Evolutionary conservation across 2,329 filamentous ascomycete genomes (phyloP).

Genomic region (Fusarium armeniacum): DNA sequence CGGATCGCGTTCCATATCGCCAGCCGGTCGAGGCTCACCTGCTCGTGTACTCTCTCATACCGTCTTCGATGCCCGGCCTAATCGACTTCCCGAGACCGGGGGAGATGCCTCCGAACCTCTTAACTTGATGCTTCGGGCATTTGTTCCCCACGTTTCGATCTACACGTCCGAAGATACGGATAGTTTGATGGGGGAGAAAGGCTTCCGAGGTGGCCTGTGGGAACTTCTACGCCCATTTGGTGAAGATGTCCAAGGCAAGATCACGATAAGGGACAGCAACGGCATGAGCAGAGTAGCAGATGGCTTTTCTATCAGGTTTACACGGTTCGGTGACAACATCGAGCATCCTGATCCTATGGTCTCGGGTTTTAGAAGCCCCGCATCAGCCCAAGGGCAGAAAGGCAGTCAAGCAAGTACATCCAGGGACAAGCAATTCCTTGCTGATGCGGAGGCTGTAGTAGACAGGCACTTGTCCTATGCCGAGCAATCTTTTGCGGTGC

Average conservation of each 20-base stretch:
- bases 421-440: slow-evolving; percentile 58
- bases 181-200: slow-evolving; percentile 83
- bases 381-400: slow-evolving; percentile 57
- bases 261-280: slow-evolving; percentile 90
- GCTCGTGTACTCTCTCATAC: slow-evolving; percentile 71
- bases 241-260: slow-evolving; percentile 86
- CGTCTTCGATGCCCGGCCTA: slow-evolving; percentile 65
- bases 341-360: slow-evolving; percentile 63
- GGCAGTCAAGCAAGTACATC: slow-evolving; percentile 49
- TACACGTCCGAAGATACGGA: slow-evolving; percentile 91
- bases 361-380: slow-evolving; percentile 48
- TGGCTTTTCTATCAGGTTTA: slow-evolving; percentile 91
- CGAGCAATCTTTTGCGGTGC: slow-evolving; percentile 68
- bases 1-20: slow-evolving; percentile 76
- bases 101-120: slow-evolving; percentile 67
- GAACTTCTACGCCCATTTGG: slow-evolving; percentile 92
- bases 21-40: slow-evolving; percentile 70
- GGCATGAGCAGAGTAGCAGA: slow-evolving; percentile 87
- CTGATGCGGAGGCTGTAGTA: slow-evolving; percentile 83
- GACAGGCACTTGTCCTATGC: slow-evolving; percentile 83
- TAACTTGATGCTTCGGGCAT: slow-evolving; percentile 82
- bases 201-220: slow-evolving; percentile 84
- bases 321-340: slow-evolving; percentile 73
- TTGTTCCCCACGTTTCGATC: slow-evolving; percentile 89
- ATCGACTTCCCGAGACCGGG: slow-evolving; percentile 60